A percentile compares a stretch with the other conserved stretches of the same genome.
Conservation (phyloP, 2,329 filamentous ascomycete genomes). For the Dendrostoma leiphaemia region DNA sequence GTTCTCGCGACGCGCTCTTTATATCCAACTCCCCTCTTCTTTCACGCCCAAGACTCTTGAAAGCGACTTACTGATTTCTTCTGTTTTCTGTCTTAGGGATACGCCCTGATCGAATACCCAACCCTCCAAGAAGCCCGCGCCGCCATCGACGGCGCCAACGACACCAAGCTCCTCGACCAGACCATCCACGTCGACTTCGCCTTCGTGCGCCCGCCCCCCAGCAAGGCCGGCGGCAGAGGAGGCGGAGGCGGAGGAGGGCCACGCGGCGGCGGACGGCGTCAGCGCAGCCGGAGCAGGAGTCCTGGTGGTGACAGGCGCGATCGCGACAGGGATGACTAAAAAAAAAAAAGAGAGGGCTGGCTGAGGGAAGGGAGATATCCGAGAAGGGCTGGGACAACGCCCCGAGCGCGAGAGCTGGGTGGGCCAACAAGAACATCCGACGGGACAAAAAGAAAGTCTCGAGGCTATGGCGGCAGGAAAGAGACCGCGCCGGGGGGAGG, state of each 20-base stretch:
- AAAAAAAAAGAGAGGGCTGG: neutral
- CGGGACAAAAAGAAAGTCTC: too few species aligned
- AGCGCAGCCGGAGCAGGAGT: slow-evolving; percentile 48
- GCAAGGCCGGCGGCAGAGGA: slow-evolving; percentile 44
- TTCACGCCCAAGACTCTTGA: too few species aligned
- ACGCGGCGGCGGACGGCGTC: slow-evolving; percentile 36
- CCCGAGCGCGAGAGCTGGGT: too few species aligned
- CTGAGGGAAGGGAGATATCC: too few species aligned
- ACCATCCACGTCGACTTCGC: slow-evolving; percentile 80
- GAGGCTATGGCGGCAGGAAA: too few species aligned
- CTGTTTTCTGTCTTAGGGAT: slow-evolving; percentile 63
- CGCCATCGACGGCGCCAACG: slow-evolving; percentile 78
- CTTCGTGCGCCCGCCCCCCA: slow-evolving; percentile 76
- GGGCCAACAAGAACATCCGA: too few species aligned
- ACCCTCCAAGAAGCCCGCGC: slow-evolving; percentile 76
- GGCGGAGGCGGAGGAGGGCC: slow-evolving; percentile 37
- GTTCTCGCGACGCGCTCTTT: too few species aligned
- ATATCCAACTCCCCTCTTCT: too few species aligned
- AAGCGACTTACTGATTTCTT: too few species aligned
- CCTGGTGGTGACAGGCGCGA: slow-evolving; percentile 32
- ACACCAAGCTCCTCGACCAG: slow-evolving; percentile 77
- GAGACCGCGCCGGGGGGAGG: too few species aligned
- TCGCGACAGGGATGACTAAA: slow-evolving; percentile 15
- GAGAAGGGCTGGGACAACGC: too few species aligned
- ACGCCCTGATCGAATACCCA: slow-evolving; percentile 80